Base-by-base conservation (phyloP, 1,284 basidiomycete species). In the Baeospora myosura region DNA sequence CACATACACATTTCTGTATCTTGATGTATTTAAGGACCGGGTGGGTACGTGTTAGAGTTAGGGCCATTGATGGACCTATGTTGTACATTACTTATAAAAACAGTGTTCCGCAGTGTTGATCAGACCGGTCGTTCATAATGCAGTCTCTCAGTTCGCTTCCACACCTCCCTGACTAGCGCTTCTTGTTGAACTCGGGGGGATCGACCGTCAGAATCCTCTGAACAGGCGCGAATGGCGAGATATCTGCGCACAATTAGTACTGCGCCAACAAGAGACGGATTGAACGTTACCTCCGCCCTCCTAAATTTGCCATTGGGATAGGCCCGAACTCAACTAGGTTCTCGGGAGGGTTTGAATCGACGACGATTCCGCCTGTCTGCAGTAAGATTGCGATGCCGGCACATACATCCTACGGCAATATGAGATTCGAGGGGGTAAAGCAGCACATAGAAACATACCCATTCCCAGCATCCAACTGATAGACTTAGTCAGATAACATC, bases 261-360 rank as follows among this genome's bases (percentile, higher is more conserved):
- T 12, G 12, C 5, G 16, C 14, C 4, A 21, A 17, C n/a, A 20
- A 10, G 20, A 1, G 8, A 11, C n/a, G 26, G n/a, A 28, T 8
- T 28, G 8, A 28, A 28, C 8, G 26, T 28, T 21, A 52, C 40
- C 52, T 38, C 21, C 52, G 43, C 2, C 52, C 49, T 11, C 52
- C 54, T 11, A 56, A 26, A 39, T 53, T 50, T 3, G 52, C 51
- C 51, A 54, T 56, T 2, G 54, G 54, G 33, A 54, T 56, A 1
- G 52, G 52, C 14, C 47, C 48, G 5, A 41, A 42, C 3, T 48
- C 45, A 5, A 34, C 23, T 16, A 54, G 43, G 24, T 38, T 42
- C 3, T 43, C 12, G 14, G 54, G 51, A 4, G 54, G 54, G 32
- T 54, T 56, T 2, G 54, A 53, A 21, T 54, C 54, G 1, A 54